These are phyloP conservation scores for Trichoderma asperellum DNA, from an alignment of 2,329 filamentous ascomycete species.

Conservation along the genomic window DNA sequence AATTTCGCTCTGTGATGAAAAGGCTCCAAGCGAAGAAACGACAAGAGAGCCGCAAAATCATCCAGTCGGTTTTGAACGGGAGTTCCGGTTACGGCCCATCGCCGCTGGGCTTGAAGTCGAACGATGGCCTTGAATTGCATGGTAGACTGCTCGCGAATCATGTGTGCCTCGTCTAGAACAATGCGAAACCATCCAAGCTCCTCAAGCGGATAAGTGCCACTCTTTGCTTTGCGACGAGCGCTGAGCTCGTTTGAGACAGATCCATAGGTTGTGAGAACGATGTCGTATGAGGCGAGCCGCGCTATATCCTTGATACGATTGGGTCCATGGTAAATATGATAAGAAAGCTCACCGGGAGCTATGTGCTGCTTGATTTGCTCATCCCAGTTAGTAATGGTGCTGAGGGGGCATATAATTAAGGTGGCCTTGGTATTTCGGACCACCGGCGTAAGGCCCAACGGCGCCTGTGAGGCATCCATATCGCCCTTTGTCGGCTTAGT, in stretches of 20 bases:
- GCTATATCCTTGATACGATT: conserved; percentile 71
- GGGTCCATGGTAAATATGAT: conserved; percentile 85
- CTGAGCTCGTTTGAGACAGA: conserved; percentile 81
- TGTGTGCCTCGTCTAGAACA: conserved; percentile 92
- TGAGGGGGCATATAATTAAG: conserved; percentile 84
- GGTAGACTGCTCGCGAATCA: conserved; percentile 84
- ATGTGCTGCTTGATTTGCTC: conserved; percentile 87
- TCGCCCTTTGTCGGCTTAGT: conserved; percentile 44
- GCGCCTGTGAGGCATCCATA: conserved; percentile 42
- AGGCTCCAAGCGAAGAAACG: conserved; percentile 81
- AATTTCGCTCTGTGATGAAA: conserved; percentile 82
- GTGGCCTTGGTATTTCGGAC: conserved; percentile 75
- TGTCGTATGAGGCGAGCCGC: conserved; percentile 72
- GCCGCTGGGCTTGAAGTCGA: conserved; percentile 74
- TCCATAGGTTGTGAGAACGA: conserved; percentile 92
- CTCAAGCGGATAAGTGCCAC: conserved; percentile 66
- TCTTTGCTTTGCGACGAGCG: conserved; percentile 63
- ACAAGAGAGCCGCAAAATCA: conserved; percentile 83
- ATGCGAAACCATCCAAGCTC: conserved; percentile 91
- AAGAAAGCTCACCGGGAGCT: conserved; percentile 64
- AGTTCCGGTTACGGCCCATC: conserved; percentile 97
- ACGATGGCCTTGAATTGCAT: conserved; percentile 85
- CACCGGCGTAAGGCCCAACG: conserved; percentile 56
- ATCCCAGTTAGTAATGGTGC: conserved; percentile 92
- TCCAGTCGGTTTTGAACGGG: conserved; percentile 93